Conservation (phyloP, 2,329 filamentous ascomycete genomes). For the Calycina herbarum region DNA sequence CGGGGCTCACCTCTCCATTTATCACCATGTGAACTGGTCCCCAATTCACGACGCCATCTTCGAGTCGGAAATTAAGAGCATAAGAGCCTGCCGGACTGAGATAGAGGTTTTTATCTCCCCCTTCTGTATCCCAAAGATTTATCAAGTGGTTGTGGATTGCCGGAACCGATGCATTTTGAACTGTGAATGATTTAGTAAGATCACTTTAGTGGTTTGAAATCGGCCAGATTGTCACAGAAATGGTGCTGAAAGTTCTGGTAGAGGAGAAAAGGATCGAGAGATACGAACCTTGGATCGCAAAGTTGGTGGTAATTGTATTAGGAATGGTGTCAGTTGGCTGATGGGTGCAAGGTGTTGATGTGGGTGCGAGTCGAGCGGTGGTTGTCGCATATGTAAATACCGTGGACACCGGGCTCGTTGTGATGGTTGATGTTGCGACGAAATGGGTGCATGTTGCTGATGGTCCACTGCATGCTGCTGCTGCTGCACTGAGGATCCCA, state of each 20-base stretch:
- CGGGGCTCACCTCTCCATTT: neutral
- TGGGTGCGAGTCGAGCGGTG: neutral
- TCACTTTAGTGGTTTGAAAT: neutral
- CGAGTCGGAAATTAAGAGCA: neutral
- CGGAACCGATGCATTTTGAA: neutral
- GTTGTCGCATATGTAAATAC: neutral
- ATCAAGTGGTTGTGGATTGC: neutral
- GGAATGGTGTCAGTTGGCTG: neutral
- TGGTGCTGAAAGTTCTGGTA: neutral
- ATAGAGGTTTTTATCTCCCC: neutral
- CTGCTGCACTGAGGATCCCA: neutral
- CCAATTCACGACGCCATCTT: neutral
- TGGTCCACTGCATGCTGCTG: too few species aligned
- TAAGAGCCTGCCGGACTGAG: neutral
- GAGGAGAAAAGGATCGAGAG: neutral
- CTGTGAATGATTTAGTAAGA: neutral
- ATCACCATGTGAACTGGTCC: neutral
- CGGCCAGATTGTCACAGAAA: neutral
- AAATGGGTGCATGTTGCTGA: neutral
- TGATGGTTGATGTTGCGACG: neutral
- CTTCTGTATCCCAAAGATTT: neutral
- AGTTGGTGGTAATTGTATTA: neutral
- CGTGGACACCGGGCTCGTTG: neutral
- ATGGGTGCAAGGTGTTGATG: neutral
- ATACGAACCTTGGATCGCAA: neutral